Conservation (phyloP, 208 protist genomes). For the Leishmania lainsoni region DNA sequence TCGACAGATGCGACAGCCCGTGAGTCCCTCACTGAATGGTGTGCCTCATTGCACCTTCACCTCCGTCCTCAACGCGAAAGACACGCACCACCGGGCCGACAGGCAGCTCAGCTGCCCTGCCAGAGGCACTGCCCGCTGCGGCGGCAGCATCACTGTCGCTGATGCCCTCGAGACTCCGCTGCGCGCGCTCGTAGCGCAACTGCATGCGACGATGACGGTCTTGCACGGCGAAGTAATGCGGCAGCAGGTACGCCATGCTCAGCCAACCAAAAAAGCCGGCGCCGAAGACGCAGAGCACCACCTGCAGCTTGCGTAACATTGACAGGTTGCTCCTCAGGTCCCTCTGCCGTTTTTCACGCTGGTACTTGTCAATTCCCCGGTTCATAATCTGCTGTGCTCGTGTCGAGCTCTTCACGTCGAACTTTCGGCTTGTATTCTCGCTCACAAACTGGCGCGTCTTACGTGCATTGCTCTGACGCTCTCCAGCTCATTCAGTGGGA, state of each 20-base stretch:
- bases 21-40: slow-evolving; percentile 15
- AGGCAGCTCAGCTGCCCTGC: neutral
- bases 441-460: slow-evolving; percentile 56
- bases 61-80: slow-evolving; percentile 19
- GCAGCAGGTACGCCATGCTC: slow-evolving; percentile 54
- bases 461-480: slow-evolving; percentile 58
- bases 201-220: slow-evolving; percentile 58
- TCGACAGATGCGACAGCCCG: neutral
- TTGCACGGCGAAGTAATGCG: slow-evolving; percentile 75
- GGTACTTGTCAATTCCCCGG: slow-evolving; percentile 54
- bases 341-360: slow-evolving; percentile 65
- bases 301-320: slow-evolving; percentile 53
- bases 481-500: slow-evolving; percentile 67
- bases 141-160: neutral
- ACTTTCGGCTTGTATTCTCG: slow-evolving; percentile 37
- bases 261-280: slow-evolving; percentile 55
- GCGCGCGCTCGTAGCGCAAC: slow-evolving; percentile 64
- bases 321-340: slow-evolving; percentile 60
- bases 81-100: slow-evolving; percentile 26
- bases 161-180: slow-evolving; percentile 29
- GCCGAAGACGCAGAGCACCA: slow-evolving; percentile 40
- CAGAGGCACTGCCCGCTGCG: neutral
- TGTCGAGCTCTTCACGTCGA: slow-evolving; percentile 84
- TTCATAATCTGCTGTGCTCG: slow-evolving; percentile 88
- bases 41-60: neutral